A percentile compares a stretch with the other conserved stretches of the same genome.
Evolutionary conservation across 352 stramenopile species (phyloP).

Genomic region (Hyaloperonospora arabidopsidis): DNA sequence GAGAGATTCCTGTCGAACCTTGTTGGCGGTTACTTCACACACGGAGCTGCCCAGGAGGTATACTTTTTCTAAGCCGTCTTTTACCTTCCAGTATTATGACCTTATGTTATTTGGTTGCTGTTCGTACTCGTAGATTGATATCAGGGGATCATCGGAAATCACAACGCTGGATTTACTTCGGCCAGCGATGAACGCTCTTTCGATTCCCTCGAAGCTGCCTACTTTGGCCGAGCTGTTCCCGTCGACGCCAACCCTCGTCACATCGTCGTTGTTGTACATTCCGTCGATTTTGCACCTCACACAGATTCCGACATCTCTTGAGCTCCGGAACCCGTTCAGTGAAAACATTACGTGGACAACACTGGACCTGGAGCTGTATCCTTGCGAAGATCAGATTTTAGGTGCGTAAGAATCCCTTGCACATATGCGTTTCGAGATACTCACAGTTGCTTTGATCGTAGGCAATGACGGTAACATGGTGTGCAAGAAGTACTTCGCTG

Average conservation of each 20-base stretch:
- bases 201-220: slow-evolving; percentile 51
- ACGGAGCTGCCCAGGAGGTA: slow-evolving; percentile 58
- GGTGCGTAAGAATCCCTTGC: slow-evolving; percentile 21
- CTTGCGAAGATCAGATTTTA: slow-evolving; percentile 54
- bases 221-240: slow-evolving; percentile 63
- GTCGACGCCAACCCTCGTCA: slow-evolving; percentile 59
- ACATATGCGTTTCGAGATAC: background rate
- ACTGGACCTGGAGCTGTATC: slow-evolving; percentile 67
- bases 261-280: slow-evolving; percentile 64
- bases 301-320: slow-evolving; percentile 58
- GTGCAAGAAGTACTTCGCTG: slow-evolving; percentile 64
- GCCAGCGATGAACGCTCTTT: slow-evolving; percentile 44
- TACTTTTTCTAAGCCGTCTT: background rate
- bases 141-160: slow-evolving; percentile 47
- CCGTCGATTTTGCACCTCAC: slow-evolving; percentile 66
- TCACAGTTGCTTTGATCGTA: slow-evolving; percentile 1
- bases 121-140: slow-evolving; percentile 41
- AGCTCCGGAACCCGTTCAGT: slow-evolving; percentile 75
- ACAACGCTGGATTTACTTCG: slow-evolving; percentile 54
- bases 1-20: slow-evolving; percentile 78
- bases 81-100: background rate
- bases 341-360: slow-evolving; percentile 62
- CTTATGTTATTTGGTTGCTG: slow-evolving; percentile 4
- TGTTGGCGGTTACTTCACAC: slow-evolving; percentile 71
- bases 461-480: slow-evolving; percentile 35